Conservation (phyloP, 1,284 basidiomycete genomes). For the Wallemia ichthyophaga region DNA sequence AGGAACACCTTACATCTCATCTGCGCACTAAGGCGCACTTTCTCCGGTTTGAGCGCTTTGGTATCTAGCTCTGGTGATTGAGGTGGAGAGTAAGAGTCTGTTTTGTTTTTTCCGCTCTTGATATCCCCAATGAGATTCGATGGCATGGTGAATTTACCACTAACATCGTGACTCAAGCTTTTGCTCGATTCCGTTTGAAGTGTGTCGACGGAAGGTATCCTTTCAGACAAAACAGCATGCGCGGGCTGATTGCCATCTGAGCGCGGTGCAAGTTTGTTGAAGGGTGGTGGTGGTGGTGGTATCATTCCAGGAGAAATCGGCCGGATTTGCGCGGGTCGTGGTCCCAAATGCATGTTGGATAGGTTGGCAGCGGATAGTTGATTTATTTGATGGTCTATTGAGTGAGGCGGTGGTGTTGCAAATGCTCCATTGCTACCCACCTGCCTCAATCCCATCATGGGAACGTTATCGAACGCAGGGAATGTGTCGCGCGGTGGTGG, state of each 20-base stretch:
- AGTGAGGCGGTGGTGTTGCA: neutral
- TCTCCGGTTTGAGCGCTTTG: conserved; percentile 23
- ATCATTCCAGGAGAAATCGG: neutral
- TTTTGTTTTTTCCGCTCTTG: neutral
- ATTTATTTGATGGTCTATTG: neutral
- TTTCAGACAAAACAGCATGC: too few relatives aligned
- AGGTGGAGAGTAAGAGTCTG: conserved; percentile 21
- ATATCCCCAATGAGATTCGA: neutral
- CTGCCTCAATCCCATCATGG: neutral
- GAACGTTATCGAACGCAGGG: neutral
- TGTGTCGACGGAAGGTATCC: neutral
- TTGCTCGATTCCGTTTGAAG: neutral
- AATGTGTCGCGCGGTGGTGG: neutral
- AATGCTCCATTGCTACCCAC: neutral
- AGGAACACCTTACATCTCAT: conserved; percentile 98
- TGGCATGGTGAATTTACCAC: neutral
- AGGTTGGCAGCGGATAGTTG: neutral
- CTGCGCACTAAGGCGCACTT: conserved; percentile 48
- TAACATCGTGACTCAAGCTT: neutral
- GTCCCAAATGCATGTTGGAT: neutral
- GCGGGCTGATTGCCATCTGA: neutral
- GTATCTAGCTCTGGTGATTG: conserved; percentile 35
- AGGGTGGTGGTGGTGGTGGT: neutral
- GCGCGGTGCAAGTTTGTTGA: neutral
- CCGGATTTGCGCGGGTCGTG: neutral